phyloP scores from a whole-genome alignment of 805 yeast genomes.

The Myxozyma monticola region DNA sequence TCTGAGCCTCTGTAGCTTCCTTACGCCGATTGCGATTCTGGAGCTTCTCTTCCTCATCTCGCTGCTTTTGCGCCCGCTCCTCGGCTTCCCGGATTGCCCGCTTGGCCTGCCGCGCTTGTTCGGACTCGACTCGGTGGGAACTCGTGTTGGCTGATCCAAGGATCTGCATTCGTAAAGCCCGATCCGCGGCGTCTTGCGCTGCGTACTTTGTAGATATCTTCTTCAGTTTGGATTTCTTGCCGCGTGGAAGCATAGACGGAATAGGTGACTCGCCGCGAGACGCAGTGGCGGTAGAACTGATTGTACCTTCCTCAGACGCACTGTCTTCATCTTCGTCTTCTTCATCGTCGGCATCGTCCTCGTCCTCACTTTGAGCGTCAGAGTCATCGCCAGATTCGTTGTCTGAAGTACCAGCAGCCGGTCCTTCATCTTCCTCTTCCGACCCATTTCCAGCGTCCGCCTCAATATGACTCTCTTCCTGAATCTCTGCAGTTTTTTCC shows the following conservation, averaged over 20 bases:
- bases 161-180: slow-evolving; percentile 69
- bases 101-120: slow-evolving; percentile 33
- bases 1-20: slow-evolving; percentile 26
- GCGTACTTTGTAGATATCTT: slow-evolving; percentile 81
- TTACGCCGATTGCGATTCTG: slow-evolving; percentile 38
- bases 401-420: background rate
- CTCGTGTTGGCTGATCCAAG: slow-evolving; percentile 71
- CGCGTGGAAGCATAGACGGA: slow-evolving; percentile 57
- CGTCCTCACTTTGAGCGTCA: slow-evolving; percentile 1
- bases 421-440: slow-evolving; percentile 26
- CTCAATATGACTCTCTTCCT: no score
- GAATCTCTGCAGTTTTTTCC: slow-evolving; percentile 6
- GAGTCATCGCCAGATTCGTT: slow-evolving; percentile 13
- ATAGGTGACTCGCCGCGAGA: slow-evolving; percentile 13
- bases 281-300: background rate
- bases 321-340: background rate
- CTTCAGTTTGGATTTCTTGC: slow-evolving; percentile 80
- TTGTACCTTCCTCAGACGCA: background rate
- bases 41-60: slow-evolving; percentile 38
- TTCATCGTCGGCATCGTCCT: background rate
- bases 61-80: slow-evolving; percentile 15
- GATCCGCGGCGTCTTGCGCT: slow-evolving; percentile 90
- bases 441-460: slow-evolving; percentile 15
- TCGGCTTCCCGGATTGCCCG: slow-evolving; percentile 21
- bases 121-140: slow-evolving; percentile 11